Percentiles rank a stretch among this genome's conserved stretches.
Conservation (phyloP, 75 land plant species). For the Cunninghamia lanceolata region DNA sequence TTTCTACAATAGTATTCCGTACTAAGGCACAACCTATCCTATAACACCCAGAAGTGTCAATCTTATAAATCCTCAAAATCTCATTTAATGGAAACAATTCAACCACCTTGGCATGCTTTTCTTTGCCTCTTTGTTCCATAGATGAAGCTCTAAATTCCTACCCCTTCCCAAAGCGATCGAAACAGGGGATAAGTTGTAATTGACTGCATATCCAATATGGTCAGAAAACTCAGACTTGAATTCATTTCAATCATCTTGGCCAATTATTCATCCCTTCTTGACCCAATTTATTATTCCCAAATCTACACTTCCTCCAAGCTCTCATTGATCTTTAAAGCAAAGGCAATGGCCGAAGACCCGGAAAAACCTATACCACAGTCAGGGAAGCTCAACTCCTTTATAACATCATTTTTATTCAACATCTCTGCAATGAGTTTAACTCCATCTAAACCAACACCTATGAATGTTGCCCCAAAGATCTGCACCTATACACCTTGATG, state of each 20-base stretch:
- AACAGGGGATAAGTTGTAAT: constrained; percentile 48
- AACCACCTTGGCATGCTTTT: constrained; percentile 40
- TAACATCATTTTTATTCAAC: constrained; percentile 30
- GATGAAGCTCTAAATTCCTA: constrained; percentile 46
- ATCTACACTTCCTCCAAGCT: constrained; percentile 64
- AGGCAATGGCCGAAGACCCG: constrained; percentile 48
- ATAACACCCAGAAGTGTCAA: constrained; percentile 39
- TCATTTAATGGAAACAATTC: constrained; percentile 50
- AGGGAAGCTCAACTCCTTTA: constrained; percentile 46
- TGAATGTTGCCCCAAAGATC: no score
- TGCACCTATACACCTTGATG: no score
- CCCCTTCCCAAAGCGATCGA: constrained; percentile 57
- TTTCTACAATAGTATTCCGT: constrained; percentile 41
- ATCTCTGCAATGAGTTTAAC: constrained; percentile 40
- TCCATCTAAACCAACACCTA: constrained; percentile 34
- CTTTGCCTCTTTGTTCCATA: constrained; percentile 42
- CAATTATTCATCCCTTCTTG: constrained; percentile 59
- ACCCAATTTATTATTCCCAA: constrained; percentile 73
- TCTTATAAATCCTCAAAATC: constrained; percentile 38
- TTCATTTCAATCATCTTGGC: constrained; percentile 70
- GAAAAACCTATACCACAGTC: constrained; percentile 37
- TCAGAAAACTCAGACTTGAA: constrained; percentile 34
- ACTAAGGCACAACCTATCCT: constrained; percentile 47
- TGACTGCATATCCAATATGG: constrained; percentile 36
- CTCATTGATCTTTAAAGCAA: constrained; percentile 45